Percentiles rank a stretch among this genome's conserved stretches.
These are phyloP conservation scores for Pleoardoris graminearum DNA, from an alignment of 2,329 filamentous ascomycete species.

Conservation along the genomic window DNA sequence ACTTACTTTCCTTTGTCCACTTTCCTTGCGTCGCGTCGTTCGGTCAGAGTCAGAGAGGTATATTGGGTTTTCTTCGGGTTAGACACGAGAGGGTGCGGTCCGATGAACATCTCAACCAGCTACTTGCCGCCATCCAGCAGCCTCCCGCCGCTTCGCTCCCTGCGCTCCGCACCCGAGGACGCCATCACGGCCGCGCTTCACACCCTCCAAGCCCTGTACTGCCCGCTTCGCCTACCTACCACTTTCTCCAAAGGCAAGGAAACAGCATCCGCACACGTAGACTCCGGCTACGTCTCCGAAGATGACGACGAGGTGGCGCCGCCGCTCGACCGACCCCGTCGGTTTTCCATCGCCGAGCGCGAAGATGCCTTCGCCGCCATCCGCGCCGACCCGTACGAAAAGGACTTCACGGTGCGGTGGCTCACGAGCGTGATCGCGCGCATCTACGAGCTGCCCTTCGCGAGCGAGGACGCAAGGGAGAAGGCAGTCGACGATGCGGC, in stretches of 20 bases:
- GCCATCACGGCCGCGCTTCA: slow-evolving; percentile 29
- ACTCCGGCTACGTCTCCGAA: slow-evolving; percentile 44
- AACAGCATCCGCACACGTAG: slow-evolving; percentile 20
- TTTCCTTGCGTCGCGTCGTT: slow-evolving; percentile 8
- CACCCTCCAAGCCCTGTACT: slow-evolving; percentile 37
- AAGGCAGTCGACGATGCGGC: slow-evolving; percentile 38
- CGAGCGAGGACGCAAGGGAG: slow-evolving; percentile 24
- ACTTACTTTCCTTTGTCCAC: slow-evolving; percentile 11
- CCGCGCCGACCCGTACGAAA: slow-evolving; percentile 40
- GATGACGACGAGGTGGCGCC: slow-evolving; percentile 26
- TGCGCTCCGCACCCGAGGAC: slow-evolving; percentile 26
- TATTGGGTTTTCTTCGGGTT: not conserved
- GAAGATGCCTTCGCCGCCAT: slow-evolving; percentile 33
- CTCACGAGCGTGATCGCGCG: slow-evolving; percentile 37
- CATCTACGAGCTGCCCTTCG: slow-evolving; percentile 31
- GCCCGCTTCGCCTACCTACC: slow-evolving; percentile 37
- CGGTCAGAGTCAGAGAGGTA: slow-evolving; percentile 4
- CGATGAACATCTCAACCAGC: slow-evolving; percentile 33
- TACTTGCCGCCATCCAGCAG: slow-evolving; percentile 42
- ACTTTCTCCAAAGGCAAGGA: slow-evolving; percentile 20
- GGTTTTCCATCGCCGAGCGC: slow-evolving; percentile 4
- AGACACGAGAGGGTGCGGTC: slow-evolving; percentile 3
- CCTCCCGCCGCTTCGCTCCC: slow-evolving; percentile 31
- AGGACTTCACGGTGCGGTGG: slow-evolving; percentile 37
- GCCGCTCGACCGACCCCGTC: not conserved